Evolutionary conservation across 805 yeast species (phyloP).

Genomic region (Tetrapisispora namnaoensis): DNA sequence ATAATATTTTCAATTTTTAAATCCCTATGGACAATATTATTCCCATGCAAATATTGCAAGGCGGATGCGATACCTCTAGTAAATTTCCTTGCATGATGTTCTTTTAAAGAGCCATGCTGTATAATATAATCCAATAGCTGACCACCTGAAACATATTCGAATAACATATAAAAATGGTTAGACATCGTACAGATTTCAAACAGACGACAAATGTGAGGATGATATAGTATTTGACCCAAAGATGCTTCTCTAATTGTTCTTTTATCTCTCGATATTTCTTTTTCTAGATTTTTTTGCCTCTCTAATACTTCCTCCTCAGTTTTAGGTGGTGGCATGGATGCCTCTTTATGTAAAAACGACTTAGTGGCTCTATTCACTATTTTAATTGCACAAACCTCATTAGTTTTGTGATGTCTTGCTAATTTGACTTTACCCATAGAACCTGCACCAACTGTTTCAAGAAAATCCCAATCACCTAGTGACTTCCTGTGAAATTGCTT

Average conservation of each 20-base stretch:
- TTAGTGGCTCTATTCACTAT: constrained; percentile 86
- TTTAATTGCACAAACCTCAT: constrained; percentile 82
- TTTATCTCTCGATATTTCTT: constrained; percentile 81
- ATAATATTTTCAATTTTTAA: constrained; percentile 91
- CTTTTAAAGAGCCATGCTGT: constrained; percentile 89
- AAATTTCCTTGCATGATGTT: constrained; percentile 86
- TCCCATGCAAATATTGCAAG: constrained; percentile 83
- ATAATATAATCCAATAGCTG: constrained; percentile 96
- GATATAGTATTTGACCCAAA: constrained; percentile 77
- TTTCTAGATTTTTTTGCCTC: constrained; percentile 61
- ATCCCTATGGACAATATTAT: constrained; percentile 94
- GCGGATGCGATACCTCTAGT: constrained; percentile 94
- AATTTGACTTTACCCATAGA: constrained; percentile 98
- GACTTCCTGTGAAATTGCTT: constrained; percentile 67
- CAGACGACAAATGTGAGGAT: constrained; percentile 83
- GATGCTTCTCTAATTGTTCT: constrained; percentile 95
- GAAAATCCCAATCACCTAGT: constrained; percentile 94
- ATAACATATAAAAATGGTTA: constrained; percentile 90
- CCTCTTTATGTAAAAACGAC: constrained; percentile 61
- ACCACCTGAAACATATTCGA: constrained; percentile 95
- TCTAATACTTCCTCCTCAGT: constrained; percentile 48
- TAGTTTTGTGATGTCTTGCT: constrained; percentile 75
- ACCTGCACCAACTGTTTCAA: constrained; percentile 94
- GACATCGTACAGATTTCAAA: constrained; percentile 96
- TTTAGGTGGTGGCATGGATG: constrained; percentile 55